A percentile compares a stretch with the other conserved stretches of the same genome.
Conservation (phyloP, 306 rosid genomes). For the Casuarina equisetifolia region DNA sequence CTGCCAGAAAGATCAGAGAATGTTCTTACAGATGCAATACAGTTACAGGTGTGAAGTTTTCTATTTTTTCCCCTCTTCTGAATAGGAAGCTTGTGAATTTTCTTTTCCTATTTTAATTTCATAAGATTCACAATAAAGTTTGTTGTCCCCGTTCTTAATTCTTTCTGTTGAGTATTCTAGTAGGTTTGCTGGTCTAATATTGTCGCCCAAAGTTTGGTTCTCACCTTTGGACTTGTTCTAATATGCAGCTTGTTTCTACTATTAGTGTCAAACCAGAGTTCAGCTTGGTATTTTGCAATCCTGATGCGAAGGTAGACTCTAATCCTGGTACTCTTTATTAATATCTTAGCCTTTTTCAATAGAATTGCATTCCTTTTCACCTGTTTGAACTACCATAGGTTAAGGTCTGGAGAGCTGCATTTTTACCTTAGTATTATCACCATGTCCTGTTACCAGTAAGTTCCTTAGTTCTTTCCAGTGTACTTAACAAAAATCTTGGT, state of each 20-base stretch:
- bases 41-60: slow-evolving; percentile 61
- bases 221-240: slow-evolving; percentile 37
- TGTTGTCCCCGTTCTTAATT: neutral
- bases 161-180: slow-evolving; percentile 12
- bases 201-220: slow-evolving; percentile 34
- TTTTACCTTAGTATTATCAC: no score
- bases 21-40: slow-evolving; percentile 75
- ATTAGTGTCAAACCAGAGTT: slow-evolving; percentile 73
- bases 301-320: slow-evolving; percentile 67
- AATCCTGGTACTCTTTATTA: slow-evolving; percentile 3
- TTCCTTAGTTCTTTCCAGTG: no score
- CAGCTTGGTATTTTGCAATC: slow-evolving; percentile 71
- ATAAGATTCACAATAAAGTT: neutral
- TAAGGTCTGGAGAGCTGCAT: no score
- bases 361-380: neutral
- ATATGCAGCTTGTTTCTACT: slow-evolving; percentile 84
- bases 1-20: slow-evolving; percentile 40
- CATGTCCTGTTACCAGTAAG: no score
- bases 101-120: slow-evolving; percentile 14
- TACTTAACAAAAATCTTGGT: no score
- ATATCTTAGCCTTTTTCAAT: neutral
- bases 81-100: neutral
- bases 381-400: no score
- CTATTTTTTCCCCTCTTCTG: slow-evolving; percentile 12
- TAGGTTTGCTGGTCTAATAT: slow-evolving; percentile 12